Conservation (phyloP, 495 filamentous ascomycete genomes). For the Cercophora sp. region DNA sequence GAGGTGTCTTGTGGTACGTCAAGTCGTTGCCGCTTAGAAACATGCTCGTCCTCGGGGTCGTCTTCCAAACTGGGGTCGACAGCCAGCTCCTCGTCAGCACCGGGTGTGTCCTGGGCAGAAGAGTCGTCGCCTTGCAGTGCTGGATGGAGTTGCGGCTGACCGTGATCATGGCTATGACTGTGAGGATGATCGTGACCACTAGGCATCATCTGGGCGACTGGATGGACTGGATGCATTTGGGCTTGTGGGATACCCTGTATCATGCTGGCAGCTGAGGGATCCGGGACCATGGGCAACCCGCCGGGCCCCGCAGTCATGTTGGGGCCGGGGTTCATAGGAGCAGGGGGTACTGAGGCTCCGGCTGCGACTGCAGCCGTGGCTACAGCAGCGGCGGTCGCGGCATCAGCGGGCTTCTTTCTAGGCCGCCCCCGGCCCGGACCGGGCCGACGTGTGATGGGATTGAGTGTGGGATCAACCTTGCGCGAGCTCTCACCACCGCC, state of each 20-base stretch:
- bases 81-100: slow-evolving; percentile 21
- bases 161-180: slow-evolving; percentile 7
- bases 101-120: slow-evolving; percentile 17
- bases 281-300: not conserved
- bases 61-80: slow-evolving; percentile 30
- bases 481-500: slow-evolving; percentile 26
- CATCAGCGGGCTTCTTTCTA: slow-evolving; percentile 30
- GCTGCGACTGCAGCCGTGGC: not conserved
- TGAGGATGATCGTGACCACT: too few relatives aligned
- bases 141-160: slow-evolving; percentile 7
- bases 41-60: slow-evolving; percentile 20
- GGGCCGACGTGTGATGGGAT: slow-evolving; percentile 48
- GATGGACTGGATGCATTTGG: too few relatives aligned
- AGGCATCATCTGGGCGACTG: not conserved
- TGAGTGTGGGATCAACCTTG: slow-evolving; percentile 39
- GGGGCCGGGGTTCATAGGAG: not conserved
- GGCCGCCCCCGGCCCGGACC: slow-evolving; percentile 47
- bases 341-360: not conserved
- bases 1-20: slow-evolving; percentile 26
- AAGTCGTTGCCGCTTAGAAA: slow-evolving; percentile 37
- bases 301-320: not conserved
- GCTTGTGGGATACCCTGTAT: not conserved
- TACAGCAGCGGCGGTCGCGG: slow-evolving; percentile 4
- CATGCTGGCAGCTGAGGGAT: slow-evolving; percentile 4
- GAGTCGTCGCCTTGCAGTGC: slow-evolving; percentile 7